Evolutionary conservation across 192 early-diverging fungal species (phyloP).

Genomic region (Geosiphon pyriformis): DNA sequence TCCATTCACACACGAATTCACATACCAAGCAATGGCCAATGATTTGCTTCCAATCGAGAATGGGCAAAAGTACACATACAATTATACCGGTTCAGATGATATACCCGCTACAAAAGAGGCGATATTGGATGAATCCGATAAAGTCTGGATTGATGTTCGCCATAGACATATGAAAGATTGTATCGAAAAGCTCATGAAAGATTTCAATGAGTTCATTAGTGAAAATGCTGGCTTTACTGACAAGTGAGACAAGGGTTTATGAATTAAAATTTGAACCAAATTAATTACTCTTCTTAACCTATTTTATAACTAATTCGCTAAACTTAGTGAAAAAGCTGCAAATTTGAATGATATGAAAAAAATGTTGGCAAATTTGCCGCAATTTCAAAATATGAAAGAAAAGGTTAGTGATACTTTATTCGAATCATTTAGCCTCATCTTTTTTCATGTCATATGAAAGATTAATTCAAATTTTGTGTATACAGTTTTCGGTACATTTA

Average conservation of each 20-base stretch:
- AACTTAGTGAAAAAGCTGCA: constrained; percentile 46
- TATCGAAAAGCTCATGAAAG: constrained; percentile 60
- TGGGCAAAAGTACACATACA: constrained; percentile 59
- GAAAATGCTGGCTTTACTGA: constrained; percentile 66
- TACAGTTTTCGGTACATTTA: constrained; percentile 58
- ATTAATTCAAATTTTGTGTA: no score
- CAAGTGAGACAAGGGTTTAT: constrained; percentile 10
- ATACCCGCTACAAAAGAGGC: constrained; percentile 41
- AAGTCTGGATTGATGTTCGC: constrained; percentile 69
- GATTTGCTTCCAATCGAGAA: constrained; percentile 75
- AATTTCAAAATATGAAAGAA: constrained; percentile 64
- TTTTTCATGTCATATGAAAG: no score
- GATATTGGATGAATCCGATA: constrained; percentile 69
- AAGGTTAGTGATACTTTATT: constrained; percentile 33
- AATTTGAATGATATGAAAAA: constrained; percentile 82
- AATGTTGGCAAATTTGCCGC: constrained; percentile 73
- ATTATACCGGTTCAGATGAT: constrained; percentile 42
- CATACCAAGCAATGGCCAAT: constrained; percentile 97
- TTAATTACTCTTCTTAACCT: no score
- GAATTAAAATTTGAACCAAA: no score
- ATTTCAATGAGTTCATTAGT: constrained; percentile 72
- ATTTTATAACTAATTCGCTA: no score
- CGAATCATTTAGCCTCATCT: no score
- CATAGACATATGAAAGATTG: constrained; percentile 82
- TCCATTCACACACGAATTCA: constrained; percentile 96